Evolutionary conservation across 1,284 basidiomycete genomes (phyloP), one percentile per base, ranked within the genome.

Genomic region (Vanrija humicola): DNA sequence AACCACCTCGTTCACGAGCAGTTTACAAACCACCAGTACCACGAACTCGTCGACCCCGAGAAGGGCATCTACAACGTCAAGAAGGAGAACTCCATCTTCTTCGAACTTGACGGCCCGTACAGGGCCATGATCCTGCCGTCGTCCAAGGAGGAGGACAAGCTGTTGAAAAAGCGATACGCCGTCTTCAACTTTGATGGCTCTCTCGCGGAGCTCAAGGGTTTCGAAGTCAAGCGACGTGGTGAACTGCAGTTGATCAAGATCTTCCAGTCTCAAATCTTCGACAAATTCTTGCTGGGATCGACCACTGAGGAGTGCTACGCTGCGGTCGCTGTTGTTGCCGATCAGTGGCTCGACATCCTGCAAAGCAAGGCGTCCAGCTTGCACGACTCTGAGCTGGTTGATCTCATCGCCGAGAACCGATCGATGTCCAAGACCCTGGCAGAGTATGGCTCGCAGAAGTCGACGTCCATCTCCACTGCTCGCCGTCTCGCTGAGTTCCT

Each of bases 21-120:
- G 64, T 98, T 98, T 78, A 99, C 96, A 55, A 98, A 99, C 72
- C 85, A 98, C 65, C 94, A 98, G 75, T 99, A 99, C 74, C 96
- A 98, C 76, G 88, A 95, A 63, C 82, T 96, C 10, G 75, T 79
- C 52, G 86, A 97, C 73, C 83, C 85, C 23, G 84, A 87, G 50
- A 87, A 87, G 0, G 92, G 93, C 23, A 83, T 85, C 55, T 98
- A 98, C 78, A 80, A 82, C 25, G 89, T 98, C 18, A 90, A 90
- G 64, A 91, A 87, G 76, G 96, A 98, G 76, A 98, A 99, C 78
- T 96, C 92, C n/a, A 99, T 99, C 77, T 99, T 98, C 80, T 98
- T 99, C 80, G 96, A 99, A 76, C 82, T 99, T 54, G 96, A 99
- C 69, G 96, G 96, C 1, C 96, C 96, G 0, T 98, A 98, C 79